Base-by-base conservation (phyloP, 1,284 basidiomycete species). In the Fomitopsis betulina region DNA sequence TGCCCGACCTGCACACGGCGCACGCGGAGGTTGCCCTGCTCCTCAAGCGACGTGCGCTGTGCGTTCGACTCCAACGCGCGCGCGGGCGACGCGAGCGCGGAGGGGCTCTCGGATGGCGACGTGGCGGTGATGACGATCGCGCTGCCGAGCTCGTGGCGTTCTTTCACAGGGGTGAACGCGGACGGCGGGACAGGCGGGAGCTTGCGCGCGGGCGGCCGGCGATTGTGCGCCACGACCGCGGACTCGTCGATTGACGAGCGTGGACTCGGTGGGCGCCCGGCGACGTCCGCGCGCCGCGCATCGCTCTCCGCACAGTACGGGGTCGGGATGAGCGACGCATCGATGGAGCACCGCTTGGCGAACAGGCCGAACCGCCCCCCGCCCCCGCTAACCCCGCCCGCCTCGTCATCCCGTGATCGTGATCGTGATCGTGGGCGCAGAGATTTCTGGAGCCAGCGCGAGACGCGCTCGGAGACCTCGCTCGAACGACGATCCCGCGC, bases 61-160 rank as follows among this genome's bases (percentile, higher is more conserved):
- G n/a, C 19, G 32, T 51, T 51, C 8, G 49, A 13, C 49, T n/a
- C 32, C 35, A 15, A 2, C 35, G 49, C 21, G 56, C 33, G 49
- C n/a, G 40, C 35, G 53, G 59, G 43, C 30, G 64, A 54, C 42
- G 49, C 32, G 32, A n/a, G n/a, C n/a, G n/a, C n/a, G n/a, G n/a
- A n/a, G n/a, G 49, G 23, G 19, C n/a, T 43, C 2, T 43, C 40
- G 3, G 40, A 19, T 17, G 40, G 40, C 40, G 40, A 43, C 23
- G 40, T 35, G 5, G 35, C 35, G 35, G 35, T 35, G 8, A 35
- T 60, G 57, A 30, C 25, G 33, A 58, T 32, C 32, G 60, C 61
- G 47, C 63, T 58, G 53, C 60, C 54, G 51, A 63, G 65, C n/a
- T 62, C 60, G 5, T 62, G 64, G 47, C 63, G 65, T 53, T 64